A percentile compares a stretch with the other conserved stretches of the same genome.
Conservation (phyloP, 2,329 filamentous ascomycete species). For the Penicillium sp. region DNA sequence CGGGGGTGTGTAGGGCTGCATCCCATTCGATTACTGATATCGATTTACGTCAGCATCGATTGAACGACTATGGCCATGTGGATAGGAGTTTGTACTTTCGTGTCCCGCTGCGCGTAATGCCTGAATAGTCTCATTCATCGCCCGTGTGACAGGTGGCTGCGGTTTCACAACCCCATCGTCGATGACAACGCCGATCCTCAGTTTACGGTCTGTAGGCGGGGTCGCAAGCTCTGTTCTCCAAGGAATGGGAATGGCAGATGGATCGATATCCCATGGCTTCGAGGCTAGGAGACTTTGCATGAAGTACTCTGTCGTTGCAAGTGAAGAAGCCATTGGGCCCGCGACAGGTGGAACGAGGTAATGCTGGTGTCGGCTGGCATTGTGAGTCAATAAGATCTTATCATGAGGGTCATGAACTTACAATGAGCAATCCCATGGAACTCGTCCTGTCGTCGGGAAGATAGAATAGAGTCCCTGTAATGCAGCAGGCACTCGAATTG, state of each 20-base stretch:
- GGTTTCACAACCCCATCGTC: conserved; percentile 61
- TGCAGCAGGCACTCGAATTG: conserved; percentile 53
- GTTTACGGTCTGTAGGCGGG: conserved; percentile 38
- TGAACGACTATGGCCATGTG: no score
- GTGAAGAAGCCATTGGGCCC: conserved; percentile 9
- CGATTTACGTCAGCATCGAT: no score
- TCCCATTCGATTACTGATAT: conserved; percentile 30
- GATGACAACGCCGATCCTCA: conserved; percentile 61
- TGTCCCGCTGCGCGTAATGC: conserved; percentile 58
- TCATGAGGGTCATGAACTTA: neutral
- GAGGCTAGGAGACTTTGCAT: conserved; percentile 19
- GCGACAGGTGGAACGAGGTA: conserved; percentile 2
- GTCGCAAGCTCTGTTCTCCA: conserved; percentile 20
- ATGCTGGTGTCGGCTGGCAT: neutral
- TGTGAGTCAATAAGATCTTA: neutral
- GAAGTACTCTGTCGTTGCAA: conserved; percentile 28
- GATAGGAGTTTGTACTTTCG: conserved; percentile 33
- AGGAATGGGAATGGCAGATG: conserved; percentile 4
- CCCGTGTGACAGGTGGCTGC: conserved; percentile 59
- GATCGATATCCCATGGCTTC: conserved; percentile 3
- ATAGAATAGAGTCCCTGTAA: conserved; percentile 52
- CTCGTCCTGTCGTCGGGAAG: conserved; percentile 30
- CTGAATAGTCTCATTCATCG: conserved; percentile 50
- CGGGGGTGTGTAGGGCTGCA: conserved; percentile 24
- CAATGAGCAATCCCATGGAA: conserved; percentile 24